Base-by-base conservation (phyloP, 2,329 filamentous ascomycete species). In the Dothistroma septosporum region DNA sequence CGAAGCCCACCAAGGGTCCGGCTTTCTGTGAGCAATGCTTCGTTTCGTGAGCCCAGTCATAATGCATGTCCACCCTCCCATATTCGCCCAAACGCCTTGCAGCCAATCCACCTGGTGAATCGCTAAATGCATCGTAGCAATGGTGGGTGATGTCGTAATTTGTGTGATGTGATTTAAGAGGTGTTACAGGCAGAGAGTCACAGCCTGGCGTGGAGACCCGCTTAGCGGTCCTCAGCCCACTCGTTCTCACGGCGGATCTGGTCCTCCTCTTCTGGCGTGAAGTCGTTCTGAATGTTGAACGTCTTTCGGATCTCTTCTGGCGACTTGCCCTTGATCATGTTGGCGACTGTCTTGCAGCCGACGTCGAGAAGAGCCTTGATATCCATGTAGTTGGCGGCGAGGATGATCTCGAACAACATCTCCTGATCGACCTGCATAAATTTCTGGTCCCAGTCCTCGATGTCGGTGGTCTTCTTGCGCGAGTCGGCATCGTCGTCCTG, bases 301-400 rank as follows among this genome's bases (percentile, higher is more conserved):
- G 94, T 99, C 84, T 97, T 99, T 55, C 94, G 90, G 72, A 99
- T 99, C 82, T 99, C 94, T 76, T 99, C 94, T 2, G 94, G 94
- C 0, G 92, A 96, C 84, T 99, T 99, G 80, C 94, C 94, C 89
- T 99, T 99, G 83, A 99, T 99, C 94, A 99, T 99, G 80, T 99
- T 99, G 64, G 94, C 94, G 16, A 99, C 94, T 0, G 94, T 99
- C 86, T 99, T 99, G 86, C 94, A 99, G 64, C 94, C 94, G 62
- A 97, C 93, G 67, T 99, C 94, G 31, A 99, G 88, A 1, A 99
- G 89, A 1, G 92, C 89, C 85, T 97, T 99, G 82, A 99, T 99
- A 69, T 99, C 94, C 62, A 99, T 88, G 77, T 97, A 99, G 83
- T 99, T 99, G 71, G 93, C 91, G 3, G 94, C 94, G 28, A 99